Conservation (phyloP, 2,329 filamentous ascomycete genomes). For the Hymenoscyphus scutula region DNA sequence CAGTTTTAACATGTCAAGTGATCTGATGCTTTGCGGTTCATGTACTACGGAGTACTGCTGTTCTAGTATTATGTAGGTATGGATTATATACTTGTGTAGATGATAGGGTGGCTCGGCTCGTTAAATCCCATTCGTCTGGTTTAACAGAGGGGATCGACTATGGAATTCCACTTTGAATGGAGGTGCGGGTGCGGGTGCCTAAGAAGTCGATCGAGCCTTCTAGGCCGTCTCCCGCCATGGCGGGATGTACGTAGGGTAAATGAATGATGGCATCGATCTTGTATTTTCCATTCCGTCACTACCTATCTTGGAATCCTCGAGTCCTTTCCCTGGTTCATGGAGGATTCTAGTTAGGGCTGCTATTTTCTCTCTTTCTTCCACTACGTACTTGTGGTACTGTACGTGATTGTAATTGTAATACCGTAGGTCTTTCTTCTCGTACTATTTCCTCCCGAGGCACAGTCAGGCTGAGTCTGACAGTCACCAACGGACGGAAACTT, state of each 20-base stretch:
- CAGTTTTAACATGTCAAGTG: neutral
- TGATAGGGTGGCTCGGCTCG: no score
- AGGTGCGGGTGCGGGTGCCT: no score
- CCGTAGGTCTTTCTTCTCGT: no score
- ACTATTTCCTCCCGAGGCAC: neutral
- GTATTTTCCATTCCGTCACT: neutral
- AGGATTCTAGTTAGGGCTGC: neutral
- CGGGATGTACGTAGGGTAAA: neutral
- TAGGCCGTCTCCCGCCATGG: neutral
- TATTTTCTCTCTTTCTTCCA: neutral
- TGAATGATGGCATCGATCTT: slow-evolving; percentile 1
- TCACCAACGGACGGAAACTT: neutral
- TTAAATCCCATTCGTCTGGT: no score
- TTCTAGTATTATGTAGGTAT: no score
- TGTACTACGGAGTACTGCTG: no score
- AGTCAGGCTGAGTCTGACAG: neutral
- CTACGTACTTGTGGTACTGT: neutral
- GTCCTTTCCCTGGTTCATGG: neutral
- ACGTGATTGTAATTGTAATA: neutral
- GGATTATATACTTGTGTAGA: no score
- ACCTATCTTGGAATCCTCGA: no score
- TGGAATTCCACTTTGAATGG: neutral
- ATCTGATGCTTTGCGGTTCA: neutral
- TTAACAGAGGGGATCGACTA: neutral
- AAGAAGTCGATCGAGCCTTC: neutral